Conservation (phyloP, 305 asterid genomes). For the Fraxinus nigra region DNA sequence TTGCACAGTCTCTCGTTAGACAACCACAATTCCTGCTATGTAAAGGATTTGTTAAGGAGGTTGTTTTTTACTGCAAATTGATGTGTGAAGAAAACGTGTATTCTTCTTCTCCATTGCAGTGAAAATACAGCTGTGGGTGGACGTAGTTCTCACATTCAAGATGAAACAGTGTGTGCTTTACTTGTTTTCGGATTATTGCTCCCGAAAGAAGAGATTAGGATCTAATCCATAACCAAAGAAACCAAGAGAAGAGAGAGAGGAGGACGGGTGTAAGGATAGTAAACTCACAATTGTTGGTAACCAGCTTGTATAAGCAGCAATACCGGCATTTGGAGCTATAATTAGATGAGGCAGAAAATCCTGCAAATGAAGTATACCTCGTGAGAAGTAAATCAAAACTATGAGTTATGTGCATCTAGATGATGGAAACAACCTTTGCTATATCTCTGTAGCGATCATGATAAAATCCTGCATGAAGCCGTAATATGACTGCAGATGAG, state of each 20-base stretch:
- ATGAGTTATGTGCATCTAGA: neutral
- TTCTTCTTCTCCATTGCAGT: neutral
- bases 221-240: neutral
- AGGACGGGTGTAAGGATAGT: neutral
- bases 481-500: conserved; percentile 45
- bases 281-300: conserved; percentile 75
- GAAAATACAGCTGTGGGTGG: neutral
- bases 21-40: neutral
- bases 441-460: conserved; percentile 59
- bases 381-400: conserved; percentile 3
- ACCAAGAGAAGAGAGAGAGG: neutral
- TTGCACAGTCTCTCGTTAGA: too few species aligned
- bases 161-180: neutral
- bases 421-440: conserved; percentile 45
- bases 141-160: neutral
- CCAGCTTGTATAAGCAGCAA: conserved; percentile 94
- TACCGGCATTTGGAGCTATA: conserved; percentile 85
- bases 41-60: neutral
- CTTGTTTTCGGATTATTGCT: neutral
- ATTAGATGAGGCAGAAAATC: conserved; percentile 60
- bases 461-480: conserved; percentile 75
- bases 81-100: neutral
- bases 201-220: neutral
- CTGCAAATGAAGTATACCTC: conserved; percentile 33
- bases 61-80: neutral